Base-by-base conservation (phyloP, 257 asterid genomes). In the Gynochthodes officinalis region DNA sequence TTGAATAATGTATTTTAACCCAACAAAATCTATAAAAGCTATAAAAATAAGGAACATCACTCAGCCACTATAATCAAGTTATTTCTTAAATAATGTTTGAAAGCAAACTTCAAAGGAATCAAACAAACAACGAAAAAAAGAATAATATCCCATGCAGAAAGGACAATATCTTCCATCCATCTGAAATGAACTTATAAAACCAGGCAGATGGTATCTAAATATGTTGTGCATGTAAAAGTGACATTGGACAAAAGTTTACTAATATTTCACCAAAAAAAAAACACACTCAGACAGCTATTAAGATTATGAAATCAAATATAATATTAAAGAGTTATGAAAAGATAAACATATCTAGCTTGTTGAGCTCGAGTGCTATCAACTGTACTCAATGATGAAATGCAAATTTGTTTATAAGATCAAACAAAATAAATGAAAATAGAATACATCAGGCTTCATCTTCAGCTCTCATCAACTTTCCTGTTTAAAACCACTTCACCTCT, bases 41-140 rank as follows among this genome's bases (percentile, higher is more conserved):
- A 33, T n/a, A 63, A 37, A n/a, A n/a, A n/a, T n/a, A n/a, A 23
- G 4, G n/a, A 19, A 33, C 27, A 2, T 28, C 33, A 19, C 48
- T 27, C 14, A 55, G 30, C n/a, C 40, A 33, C 28, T 19, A 58
- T 1, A 30, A 25, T 15, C 25, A 28, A 10, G 30, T 21, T 8
- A 58, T 16, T 58, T 62, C 62, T 60, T 69, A 70, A 72, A 40
- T 50, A 46, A 30, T 37, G 42, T 69, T 18, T 35, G 21, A 44
- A 19, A 6, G 44, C 58, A 28, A 54, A 42, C 1, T 48, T 33
- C 30, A 6, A 70, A 54, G 53, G 28, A 62, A 19, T 15, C 4
- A 62, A 62, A 67, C 37, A 67, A 30, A 48, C 23, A 49, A 4
- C 18, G 25, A 46, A 67, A 4, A 67, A n/a, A 37, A 28, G 25